These are phyloP conservation scores for Jamesozyma rosinii DNA, from an alignment of 805 yeast genomes.

Conservation along the genomic window DNA sequence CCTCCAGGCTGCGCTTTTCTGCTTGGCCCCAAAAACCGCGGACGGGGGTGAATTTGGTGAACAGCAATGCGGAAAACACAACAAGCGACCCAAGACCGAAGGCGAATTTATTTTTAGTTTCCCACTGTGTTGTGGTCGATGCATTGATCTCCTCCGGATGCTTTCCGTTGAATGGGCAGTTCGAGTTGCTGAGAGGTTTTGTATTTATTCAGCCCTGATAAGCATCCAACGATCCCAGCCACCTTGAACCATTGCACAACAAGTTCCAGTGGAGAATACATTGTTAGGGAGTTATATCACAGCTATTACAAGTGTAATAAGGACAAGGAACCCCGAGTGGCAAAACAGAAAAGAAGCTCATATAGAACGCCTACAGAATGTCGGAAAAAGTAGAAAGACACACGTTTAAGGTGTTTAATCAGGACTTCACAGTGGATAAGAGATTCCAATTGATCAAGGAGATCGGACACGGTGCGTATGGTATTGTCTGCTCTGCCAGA, in stretches of 20 bases:
- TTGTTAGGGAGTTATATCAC: too few relatives aligned
- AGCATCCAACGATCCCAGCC: too few relatives aligned
- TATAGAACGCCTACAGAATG: too few relatives aligned
- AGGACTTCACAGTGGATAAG: slow-evolving; percentile 85
- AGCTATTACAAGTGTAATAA: background rate
- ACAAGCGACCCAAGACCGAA: slow-evolving; percentile 47
- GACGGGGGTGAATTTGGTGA: too few relatives aligned
- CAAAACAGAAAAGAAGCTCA: too few relatives aligned
- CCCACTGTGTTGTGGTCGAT: background rate
- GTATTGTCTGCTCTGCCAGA: slow-evolving; percentile 89
- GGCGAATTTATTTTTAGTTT: background rate
- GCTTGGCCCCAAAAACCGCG: too few relatives aligned
- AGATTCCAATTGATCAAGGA: slow-evolving; percentile 85
- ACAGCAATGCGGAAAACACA: slow-evolving; percentile 52
- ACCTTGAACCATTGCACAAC: too few relatives aligned
- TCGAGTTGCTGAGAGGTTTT: too few relatives aligned
- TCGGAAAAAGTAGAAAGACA: slow-evolving; percentile 33
- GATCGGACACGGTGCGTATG: slow-evolving; percentile 96
- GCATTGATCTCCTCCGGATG: background rate
- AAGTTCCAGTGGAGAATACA: background rate
- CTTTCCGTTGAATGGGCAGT: too few relatives aligned
- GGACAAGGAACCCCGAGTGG: too few relatives aligned
- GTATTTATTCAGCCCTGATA: too few relatives aligned
- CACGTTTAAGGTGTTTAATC: slow-evolving; percentile 65
- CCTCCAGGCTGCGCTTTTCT: too few relatives aligned